phyloP scores from a whole-genome alignment of 345 rosid species.

The Laguncularia racemosa region DNA sequence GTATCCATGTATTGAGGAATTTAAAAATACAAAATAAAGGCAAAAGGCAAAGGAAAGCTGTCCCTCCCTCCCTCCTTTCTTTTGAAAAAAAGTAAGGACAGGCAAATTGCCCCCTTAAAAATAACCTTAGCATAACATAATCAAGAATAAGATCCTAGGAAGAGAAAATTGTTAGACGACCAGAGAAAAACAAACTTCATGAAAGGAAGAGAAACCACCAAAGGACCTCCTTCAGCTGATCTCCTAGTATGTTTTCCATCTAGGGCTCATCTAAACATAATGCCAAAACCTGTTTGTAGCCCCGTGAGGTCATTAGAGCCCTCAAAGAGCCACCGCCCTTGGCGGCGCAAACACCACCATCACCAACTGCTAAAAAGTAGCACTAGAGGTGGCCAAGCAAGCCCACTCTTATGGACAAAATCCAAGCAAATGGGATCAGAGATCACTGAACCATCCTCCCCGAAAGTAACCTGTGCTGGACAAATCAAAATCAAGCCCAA shows the following conservation, averaged over 20 bases:
- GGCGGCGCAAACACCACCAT: conserved; percentile 29
- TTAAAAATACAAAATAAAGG: not conserved
- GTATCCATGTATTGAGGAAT: conserved; percentile 15
- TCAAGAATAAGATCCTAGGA: conserved; percentile 4
- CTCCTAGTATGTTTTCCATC: conserved; percentile 82
- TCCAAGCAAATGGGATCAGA: conserved; percentile 42
- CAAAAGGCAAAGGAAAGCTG: conserved; percentile 18
- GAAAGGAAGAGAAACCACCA: conserved; percentile 61
- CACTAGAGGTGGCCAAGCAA: conserved; percentile 25
- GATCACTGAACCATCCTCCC: conserved; percentile 74
- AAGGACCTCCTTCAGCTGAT: conserved; percentile 62
- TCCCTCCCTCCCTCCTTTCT: conserved; percentile 16
- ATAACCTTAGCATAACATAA: conserved; percentile 6
- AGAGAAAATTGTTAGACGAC: not conserved
- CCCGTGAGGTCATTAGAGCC: conserved; percentile 54
- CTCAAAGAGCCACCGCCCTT: conserved; percentile 30
- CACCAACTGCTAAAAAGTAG: conserved; percentile 28
- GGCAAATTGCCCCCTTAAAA: not conserved
- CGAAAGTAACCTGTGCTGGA: conserved; percentile 87
- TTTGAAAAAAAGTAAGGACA: conserved; percentile 8
- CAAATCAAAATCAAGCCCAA: conserved; percentile 85
- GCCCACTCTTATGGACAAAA: conserved; percentile 69
- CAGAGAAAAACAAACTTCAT: conserved; percentile 23
- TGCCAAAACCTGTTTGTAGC: conserved; percentile 67
- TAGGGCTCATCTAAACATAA: conserved; percentile 53